Evolutionary conservation across 164 flowering plant species (phyloP).

Genomic region (Liriodendron chinense): DNA sequence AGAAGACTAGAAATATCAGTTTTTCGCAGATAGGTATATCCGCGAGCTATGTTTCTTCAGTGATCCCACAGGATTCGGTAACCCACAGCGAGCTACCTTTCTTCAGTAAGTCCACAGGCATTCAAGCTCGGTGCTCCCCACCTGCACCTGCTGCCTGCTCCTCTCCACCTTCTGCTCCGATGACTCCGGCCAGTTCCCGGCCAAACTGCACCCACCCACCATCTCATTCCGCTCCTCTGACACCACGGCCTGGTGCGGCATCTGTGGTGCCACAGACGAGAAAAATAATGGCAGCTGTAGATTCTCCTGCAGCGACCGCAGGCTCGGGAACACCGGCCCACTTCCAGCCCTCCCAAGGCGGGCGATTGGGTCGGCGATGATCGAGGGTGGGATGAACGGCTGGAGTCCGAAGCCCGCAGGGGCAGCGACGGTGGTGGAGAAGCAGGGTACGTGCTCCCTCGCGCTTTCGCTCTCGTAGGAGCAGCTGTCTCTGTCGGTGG

Average conservation of each 20-base stretch:
- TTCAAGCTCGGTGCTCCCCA: constrained; percentile 60
- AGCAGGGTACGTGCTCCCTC: constrained; percentile 97
- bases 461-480: constrained; percentile 37
- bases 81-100: too few species aligned
- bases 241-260: constrained; percentile 1
- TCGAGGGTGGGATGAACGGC: constrained; percentile 6
- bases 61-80: not conserved
- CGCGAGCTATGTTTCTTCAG: not conserved
- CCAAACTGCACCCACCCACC: constrained; percentile 11
- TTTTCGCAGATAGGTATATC: not conserved
- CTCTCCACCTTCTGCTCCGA: constrained; percentile 26
- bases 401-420: constrained; percentile 16
- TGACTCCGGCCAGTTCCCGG: constrained; percentile 25
- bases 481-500: constrained; percentile 30
- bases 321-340: constrained; percentile 44
- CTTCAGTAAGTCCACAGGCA: constrained; percentile 70
- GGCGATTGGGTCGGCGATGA: not conserved
- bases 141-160: not conserved
- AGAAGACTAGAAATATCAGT: not conserved
- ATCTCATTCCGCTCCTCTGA: constrained; percentile 1
- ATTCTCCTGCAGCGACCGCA: constrained; percentile 74
- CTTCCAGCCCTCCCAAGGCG: not conserved
- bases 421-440: constrained; percentile 60
- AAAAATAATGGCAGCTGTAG: constrained; percentile 60
- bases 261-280: constrained; percentile 23